Base-by-base conservation (phyloP, 1,139 yeast genomes). In the Arxiozyma bovina region DNA sequence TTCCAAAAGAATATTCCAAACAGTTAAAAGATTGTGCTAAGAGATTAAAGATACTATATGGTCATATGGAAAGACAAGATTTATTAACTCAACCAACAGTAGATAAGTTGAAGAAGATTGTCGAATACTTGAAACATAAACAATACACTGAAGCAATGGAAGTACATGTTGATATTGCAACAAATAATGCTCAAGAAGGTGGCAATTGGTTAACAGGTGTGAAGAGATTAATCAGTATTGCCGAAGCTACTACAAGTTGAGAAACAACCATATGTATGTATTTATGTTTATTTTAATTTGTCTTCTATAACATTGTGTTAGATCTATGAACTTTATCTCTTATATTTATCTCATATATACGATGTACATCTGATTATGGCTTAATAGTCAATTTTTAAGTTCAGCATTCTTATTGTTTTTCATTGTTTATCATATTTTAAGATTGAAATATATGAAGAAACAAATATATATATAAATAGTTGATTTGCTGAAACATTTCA, bases 131-230 rank as follows among this genome's bases (percentile, higher is more conserved):
- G 61, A 74, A 74, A 22, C 71, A 68, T 18, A 77, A 77, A 58
- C 84, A 88, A 60, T 87, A 75, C 67, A 71, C 72, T 17, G 74
- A 74, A 15, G 97, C 98, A 1, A 72, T 78, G 53, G 73, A 77
- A 15, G 63, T 80, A 52, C 81, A 81, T 60, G 71, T 77, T 50
- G 81, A 83, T 53, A 78, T 93, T 61, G 80, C 87, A 50, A 79
- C 90, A 9, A 78, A 80, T 45, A 79, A 81, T 62, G 79, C 85
- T 51, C 82, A 80, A 47, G 96, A 91, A 69, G 82, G 87, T 60
- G 96, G 96, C 15, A 83, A 86, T 63, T 93, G 99, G 99, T 82
- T 88, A 74, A 82, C 88, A 27, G 99, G 99, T 64, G 85, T 93
- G 53, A 89, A 87, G 72, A 81, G 97, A 63, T 78, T 93, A 62